phyloP scores from a whole-genome alignment of 305 asterid genomes.

The Solanum hybrid region DNA sequence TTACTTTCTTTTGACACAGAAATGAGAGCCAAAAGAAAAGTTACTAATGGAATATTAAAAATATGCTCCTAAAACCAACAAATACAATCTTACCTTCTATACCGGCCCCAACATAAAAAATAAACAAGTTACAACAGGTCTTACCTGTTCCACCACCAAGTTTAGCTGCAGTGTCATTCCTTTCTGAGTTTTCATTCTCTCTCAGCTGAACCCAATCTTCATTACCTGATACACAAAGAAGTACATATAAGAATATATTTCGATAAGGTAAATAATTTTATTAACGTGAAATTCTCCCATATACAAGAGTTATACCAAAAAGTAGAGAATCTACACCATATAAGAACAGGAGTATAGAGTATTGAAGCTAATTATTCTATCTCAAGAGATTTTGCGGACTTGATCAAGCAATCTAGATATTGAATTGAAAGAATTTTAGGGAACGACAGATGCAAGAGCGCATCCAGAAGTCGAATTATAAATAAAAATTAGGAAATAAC shows the following conservation, averaged over 20 bases:
- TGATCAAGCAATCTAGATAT: background rate
- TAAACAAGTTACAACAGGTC: no score
- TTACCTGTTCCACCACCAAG: slow-evolving; percentile 5
- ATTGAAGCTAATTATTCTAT: background rate
- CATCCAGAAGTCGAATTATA: background rate
- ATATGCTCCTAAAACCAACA: no score
- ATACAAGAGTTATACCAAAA: background rate
- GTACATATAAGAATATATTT: background rate
- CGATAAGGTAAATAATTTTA: background rate
- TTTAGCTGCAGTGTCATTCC: slow-evolving; percentile 29
- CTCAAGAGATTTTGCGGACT: background rate
- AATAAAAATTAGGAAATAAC: background rate
- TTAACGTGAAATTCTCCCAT: background rate
- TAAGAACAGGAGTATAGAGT: background rate
- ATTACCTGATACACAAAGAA: slow-evolving; percentile 16
- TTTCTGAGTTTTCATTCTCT: slow-evolving; percentile 2
- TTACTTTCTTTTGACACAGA: no score
- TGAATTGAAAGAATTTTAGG: background rate
- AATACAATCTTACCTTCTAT: no score
- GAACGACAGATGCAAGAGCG: background rate
- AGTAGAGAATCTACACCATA: background rate
- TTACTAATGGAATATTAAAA: no score
- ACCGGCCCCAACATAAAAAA: no score
- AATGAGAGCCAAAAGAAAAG: no score
- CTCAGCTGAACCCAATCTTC: slow-evolving; percentile 21